A percentile compares a stretch with the other conserved stretches of the same genome.
Conservation (phyloP, 306 rosid genomes). For the Quillaja saponaria region DNA sequence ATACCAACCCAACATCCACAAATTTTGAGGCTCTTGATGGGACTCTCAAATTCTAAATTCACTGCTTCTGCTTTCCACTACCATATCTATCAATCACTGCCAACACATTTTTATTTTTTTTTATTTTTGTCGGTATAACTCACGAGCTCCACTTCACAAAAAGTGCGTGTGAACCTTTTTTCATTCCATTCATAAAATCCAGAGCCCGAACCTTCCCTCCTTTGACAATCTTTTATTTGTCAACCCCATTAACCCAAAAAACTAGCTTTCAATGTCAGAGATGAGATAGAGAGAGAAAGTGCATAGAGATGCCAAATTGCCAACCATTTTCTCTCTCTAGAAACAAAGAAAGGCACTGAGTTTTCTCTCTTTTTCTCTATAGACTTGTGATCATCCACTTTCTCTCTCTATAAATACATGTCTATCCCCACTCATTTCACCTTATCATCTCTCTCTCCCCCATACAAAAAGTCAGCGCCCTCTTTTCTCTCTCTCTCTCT, state of each 20-base stretch:
- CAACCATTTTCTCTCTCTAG: constrained; percentile 7
- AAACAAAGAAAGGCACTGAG: too few relatives aligned
- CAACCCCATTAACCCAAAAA: constrained; percentile 40
- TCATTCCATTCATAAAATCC: constrained; percentile 22
- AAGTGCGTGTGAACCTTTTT: constrained; percentile 44
- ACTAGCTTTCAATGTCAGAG: constrained; percentile 10
- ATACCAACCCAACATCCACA: too few relatives aligned
- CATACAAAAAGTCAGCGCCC: constrained; percentile 77
- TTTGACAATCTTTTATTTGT: constrained; percentile 47
- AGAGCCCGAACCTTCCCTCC: constrained; percentile 5
- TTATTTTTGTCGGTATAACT: too few relatives aligned
- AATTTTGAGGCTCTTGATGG: too few relatives aligned
- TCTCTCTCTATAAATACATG: constrained; percentile 39
- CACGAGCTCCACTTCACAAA: constrained; percentile 39
- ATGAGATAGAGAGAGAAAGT: not conserved
- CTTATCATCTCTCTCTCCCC: constrained; percentile 21
- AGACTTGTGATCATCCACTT: constrained; percentile 17
- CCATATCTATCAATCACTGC: too few relatives aligned
- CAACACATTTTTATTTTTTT: too few relatives aligned
- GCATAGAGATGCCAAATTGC: constrained; percentile 55
- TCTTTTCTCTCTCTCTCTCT: constrained; percentile 44
- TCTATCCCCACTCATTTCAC: constrained; percentile 39
- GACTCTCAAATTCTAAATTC: too few relatives aligned
- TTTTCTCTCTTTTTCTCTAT: constrained; percentile 17
- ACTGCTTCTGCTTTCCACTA: too few relatives aligned